phyloP scores from a whole-genome alignment of 2,329 filamentous ascomycete species.

The Beauveria sp. region DNA sequence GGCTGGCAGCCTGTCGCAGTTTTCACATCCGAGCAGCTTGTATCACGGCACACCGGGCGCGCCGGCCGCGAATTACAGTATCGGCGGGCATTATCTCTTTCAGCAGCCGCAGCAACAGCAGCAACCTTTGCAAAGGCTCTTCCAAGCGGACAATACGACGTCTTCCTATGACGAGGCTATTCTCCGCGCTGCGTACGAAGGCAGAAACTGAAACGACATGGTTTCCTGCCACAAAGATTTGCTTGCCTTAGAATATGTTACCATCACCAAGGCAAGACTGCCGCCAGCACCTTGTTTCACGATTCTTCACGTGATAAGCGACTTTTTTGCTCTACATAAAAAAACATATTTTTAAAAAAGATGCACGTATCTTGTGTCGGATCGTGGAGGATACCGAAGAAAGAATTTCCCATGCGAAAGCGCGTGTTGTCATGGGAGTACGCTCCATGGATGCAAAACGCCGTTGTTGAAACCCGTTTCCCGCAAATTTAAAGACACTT shows the following conservation, averaged over 20 bases:
- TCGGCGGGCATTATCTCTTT: neutral
- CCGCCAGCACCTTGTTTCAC: neutral
- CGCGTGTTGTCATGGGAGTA: neutral
- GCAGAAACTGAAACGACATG: constrained; percentile 16
- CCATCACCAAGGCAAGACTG: neutral
- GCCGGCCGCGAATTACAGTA: neutral
- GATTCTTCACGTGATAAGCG: neutral
- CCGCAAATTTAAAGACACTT: constrained; percentile 18
- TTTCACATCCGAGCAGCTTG: constrained; percentile 44
- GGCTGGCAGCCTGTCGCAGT: constrained; percentile 23
- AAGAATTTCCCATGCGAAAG: constrained; percentile 1
- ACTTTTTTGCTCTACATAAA: constrained; percentile 4
- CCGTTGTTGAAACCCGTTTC: constrained; percentile 50
- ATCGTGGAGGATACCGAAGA: constrained; percentile 36
- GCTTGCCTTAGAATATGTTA: neutral
- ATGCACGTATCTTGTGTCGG: constrained; percentile 18
- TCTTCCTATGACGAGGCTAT: constrained; percentile 29
- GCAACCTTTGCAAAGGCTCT: constrained; percentile 18
- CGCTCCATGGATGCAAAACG: constrained; percentile 30
- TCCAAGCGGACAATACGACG: constrained; percentile 26
- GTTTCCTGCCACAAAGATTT: no score
- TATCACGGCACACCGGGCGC: constrained; percentile 38
- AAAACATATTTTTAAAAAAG: neutral
- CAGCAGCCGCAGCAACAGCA: constrained; percentile 1
- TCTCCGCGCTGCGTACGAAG: constrained; percentile 26